Evolutionary conservation across 257 asterid species (phyloP), one percentile per base, ranked within the genome.

Genomic region (Perilla frutescens): DNA sequence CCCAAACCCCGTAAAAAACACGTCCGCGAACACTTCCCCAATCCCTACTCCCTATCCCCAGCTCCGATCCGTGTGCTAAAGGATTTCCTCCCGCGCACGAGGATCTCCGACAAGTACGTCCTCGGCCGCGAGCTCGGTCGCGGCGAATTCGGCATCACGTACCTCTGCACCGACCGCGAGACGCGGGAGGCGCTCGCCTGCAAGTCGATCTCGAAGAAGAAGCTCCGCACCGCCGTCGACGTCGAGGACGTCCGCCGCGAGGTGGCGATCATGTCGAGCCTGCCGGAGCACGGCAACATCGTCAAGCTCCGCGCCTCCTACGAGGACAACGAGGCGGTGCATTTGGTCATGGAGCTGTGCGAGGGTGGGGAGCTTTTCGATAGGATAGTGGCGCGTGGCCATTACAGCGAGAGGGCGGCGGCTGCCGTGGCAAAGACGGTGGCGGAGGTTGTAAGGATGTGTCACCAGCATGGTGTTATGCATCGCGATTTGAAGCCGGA

Each of bases 401-500:
- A 91, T 72, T 91, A 91, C 78, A 89, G 92, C 74, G 97, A 91
- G 80, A 80, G 96, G 72, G 96, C 95, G 8, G 97, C 97, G 0
- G 90, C 92, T 5, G 76, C 53, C 7, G 81, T 91, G 48, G 90
- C 90, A 0, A 87, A 74, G 72, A 89, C 96, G 44, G 79, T 91
- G 6, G 96, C 91, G 36, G 96, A 89, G 67, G 97, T 91, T 43
- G 91, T 92, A 4, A 76, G 90, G 84, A 85, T 83, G 93, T 92
- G 97, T 43, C 97, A 92, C 76, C 86, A 85, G 54, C 74, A 90
- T 48, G 97, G 97, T 4, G 97, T 91, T 43, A 81, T 91, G 84
- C 97, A 91, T 72, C 78, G 97, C 60, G 97, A 91, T 74, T 84
- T 91, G 92, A 89, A 91, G 81, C 97, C 97, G 6, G 97, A 91